Conservation (phyloP, 106 monocot species). For the Dendrobium officinale region DNA sequence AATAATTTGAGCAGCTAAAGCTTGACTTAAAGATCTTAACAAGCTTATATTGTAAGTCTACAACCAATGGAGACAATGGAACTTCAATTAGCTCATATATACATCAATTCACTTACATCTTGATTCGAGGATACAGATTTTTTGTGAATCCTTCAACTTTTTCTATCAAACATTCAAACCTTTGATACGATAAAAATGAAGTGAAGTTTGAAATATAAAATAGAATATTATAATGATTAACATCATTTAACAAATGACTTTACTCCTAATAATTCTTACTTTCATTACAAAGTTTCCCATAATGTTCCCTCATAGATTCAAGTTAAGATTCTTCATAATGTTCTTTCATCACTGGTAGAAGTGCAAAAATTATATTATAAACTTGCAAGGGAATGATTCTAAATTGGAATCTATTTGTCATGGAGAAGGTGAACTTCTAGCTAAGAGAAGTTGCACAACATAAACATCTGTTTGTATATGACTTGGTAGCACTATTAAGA, state of each 20-base stretch:
- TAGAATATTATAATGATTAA: not conserved
- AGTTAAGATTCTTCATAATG: conserved; percentile 31
- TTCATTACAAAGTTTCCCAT: conserved; percentile 22
- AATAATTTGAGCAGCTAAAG: no score
- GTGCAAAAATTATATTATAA: not conserved
- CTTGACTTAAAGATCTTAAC: no score
- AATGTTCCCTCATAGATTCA: conserved; percentile 25
- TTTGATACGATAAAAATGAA: no score
- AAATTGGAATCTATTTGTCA: not conserved
- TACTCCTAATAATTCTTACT: conserved; percentile 18
- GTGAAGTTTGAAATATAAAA: not conserved
- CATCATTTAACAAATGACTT: not conserved
- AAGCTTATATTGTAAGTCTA: no score
- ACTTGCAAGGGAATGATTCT: not conserved
- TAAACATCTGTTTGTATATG: conserved; percentile 33
- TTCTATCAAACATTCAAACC: not conserved
- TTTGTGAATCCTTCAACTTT: not conserved
- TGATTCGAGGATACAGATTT: not conserved
- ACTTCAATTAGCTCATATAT: not conserved
- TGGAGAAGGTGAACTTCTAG: conserved; percentile 28
- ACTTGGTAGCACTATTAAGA: conserved; percentile 16
- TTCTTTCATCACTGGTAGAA: conserved; percentile 34
- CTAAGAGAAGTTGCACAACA: conserved; percentile 46
- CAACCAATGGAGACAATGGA: no score
- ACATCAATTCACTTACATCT: not conserved